Evolutionary conservation across 1,284 basidiomycete genomes (phyloP).

Genomic region (Chalciporus sp.): DNA sequence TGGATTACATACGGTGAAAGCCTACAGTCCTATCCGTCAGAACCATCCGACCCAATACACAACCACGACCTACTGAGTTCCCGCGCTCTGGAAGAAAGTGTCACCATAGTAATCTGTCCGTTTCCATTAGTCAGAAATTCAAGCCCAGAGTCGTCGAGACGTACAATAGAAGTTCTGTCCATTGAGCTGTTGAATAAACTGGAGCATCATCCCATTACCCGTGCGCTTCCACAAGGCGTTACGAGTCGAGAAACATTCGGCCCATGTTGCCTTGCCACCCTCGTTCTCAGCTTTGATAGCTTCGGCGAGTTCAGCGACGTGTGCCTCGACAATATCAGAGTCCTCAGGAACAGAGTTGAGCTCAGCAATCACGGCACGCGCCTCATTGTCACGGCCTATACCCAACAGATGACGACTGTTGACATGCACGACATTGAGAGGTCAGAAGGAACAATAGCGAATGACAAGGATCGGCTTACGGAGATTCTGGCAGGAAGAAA

Average conservation of each 20-base stretch:
- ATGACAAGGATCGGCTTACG: too few relatives aligned
- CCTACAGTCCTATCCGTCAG: conserved; percentile 28
- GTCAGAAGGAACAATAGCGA: too few relatives aligned
- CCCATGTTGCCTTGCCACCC: conserved; percentile 78
- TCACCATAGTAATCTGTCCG: conserved; percentile 74
- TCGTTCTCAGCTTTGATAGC: conserved; percentile 72
- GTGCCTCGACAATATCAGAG: conserved; percentile 63
- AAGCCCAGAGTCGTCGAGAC: conserved; percentile 17
- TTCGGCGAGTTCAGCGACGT: conserved; percentile 70
- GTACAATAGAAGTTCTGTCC: conserved; percentile 76
- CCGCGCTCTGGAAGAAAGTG: conserved; percentile 80
- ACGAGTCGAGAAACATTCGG: conserved; percentile 73
- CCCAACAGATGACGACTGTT: conserved; percentile 64
- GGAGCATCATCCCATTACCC: conserved; percentile 77
- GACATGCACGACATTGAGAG: not conserved
- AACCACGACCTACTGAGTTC: conserved; percentile 50
- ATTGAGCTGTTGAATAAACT: conserved; percentile 81
- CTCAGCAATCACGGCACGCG: conserved; percentile 62
- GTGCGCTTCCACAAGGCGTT: conserved; percentile 75
- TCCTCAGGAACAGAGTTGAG: conserved; percentile 66
- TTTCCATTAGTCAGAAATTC: not conserved
- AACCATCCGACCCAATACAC: not conserved
- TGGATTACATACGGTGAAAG: conserved; percentile 77
- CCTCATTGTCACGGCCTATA: conserved; percentile 52
- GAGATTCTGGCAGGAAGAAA: conserved; percentile 80